Evolutionary conservation across 306 rosid genomes (phyloP).

Genomic region (Corylus americana): DNA sequence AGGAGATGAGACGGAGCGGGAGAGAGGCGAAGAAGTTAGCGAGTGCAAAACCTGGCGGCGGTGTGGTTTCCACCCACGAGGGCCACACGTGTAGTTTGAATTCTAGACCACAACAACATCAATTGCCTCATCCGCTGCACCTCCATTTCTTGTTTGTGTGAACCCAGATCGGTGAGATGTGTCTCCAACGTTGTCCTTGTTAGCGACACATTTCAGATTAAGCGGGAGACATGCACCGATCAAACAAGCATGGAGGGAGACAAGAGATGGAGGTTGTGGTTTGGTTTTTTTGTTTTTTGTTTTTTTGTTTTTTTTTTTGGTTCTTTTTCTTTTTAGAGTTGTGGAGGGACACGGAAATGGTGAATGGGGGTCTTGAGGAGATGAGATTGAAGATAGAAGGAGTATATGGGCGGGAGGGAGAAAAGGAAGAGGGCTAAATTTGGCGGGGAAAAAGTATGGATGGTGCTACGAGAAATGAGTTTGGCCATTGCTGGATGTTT

Average conservation of each 20-base stretch:
- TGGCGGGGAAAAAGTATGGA: conserved; percentile 9
- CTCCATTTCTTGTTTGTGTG: conserved; percentile 49
- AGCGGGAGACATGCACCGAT: conserved; percentile 27
- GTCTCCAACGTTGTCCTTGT: conserved; percentile 2
- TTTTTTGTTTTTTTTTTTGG: not conserved
- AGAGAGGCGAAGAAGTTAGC: conserved; percentile 33
- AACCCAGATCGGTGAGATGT: conserved; percentile 34
- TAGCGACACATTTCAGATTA: conserved; percentile 27
- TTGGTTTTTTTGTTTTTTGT: not conserved
- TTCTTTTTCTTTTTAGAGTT: not conserved
- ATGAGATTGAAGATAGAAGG: not conserved
- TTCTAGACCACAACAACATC: conserved; percentile 50
- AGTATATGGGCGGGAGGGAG: too few relatives aligned
- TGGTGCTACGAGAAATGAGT: conserved; percentile 39
- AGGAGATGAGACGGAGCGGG: conserved; percentile 6
- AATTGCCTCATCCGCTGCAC: conserved; percentile 64
- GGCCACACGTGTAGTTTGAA: conserved; percentile 41
- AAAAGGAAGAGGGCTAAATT: not conserved
- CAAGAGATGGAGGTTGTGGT: conserved; percentile 21
- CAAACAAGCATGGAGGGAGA: conserved; percentile 35
- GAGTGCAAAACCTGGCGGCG: conserved; percentile 78
- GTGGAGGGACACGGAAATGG: conserved; percentile 17
- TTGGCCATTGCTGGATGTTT: conserved; percentile 24
- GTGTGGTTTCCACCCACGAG: conserved; percentile 96
- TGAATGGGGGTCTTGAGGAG: conserved; percentile 5